Conservation (phyloP, 2,329 filamentous ascomycete genomes). For the Lasiodiplodia theobromae region DNA sequence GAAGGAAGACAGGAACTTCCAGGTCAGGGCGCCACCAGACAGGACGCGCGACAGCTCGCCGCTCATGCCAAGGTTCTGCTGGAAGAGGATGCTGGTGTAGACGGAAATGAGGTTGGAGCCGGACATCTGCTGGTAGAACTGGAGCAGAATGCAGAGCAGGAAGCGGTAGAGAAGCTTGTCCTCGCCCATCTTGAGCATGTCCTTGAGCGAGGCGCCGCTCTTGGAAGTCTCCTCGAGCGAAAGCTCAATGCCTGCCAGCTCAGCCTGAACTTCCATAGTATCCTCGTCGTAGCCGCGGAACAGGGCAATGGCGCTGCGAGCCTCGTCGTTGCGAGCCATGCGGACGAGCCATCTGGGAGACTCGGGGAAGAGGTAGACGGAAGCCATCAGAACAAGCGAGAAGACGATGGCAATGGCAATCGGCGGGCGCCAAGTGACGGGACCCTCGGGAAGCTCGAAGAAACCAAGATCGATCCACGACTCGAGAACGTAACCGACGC, state of each 20-base stretch:
- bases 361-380: conserved; percentile 48
- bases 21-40: conserved; percentile 60
- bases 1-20: conserved; percentile 63
- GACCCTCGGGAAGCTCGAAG: conserved; percentile 44
- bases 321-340: conserved; percentile 63
- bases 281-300: conserved; percentile 50
- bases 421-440: conserved; percentile 54
- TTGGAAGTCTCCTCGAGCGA: conserved; percentile 55
- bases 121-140: conserved; percentile 61
- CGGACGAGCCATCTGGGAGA: conserved; percentile 59
- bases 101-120: conserved; percentile 59
- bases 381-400: conserved; percentile 40
- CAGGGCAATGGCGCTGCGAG: conserved; percentile 47
- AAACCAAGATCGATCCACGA: conserved; percentile 59
- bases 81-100: conserved; percentile 48
- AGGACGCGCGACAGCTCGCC: conserved; percentile 51
- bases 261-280: conserved; percentile 48
- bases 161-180: conserved; percentile 61
- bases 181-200: conserved; percentile 58
- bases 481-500: conserved; percentile 53
- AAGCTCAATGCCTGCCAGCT: conserved; percentile 58
- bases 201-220: conserved; percentile 48
- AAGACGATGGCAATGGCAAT: conserved; percentile 41
- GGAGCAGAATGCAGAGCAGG: conserved; percentile 57
- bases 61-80: conserved; percentile 44